Percentiles rank a stretch among this genome's conserved stretches.
These are phyloP conservation scores for Pseudogymnoascus sp. DNA, from an alignment of 2,329 filamentous ascomycete species.

Conservation along the genomic window DNA sequence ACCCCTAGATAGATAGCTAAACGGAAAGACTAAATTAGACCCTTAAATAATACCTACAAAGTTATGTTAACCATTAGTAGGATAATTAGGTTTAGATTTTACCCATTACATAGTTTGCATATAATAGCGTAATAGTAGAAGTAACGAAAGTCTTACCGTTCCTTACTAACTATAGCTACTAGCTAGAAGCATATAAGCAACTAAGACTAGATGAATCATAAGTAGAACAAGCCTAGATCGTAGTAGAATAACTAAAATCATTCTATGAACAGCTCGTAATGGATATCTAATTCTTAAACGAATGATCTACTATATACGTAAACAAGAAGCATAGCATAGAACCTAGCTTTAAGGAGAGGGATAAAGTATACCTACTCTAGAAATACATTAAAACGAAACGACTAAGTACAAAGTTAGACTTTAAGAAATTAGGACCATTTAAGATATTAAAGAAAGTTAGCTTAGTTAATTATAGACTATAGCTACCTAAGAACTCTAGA, in stretches of 20 bases:
- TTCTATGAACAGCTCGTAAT: not conserved
- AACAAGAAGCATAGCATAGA: not conserved
- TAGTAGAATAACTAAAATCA: no score
- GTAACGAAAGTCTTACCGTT: not conserved
- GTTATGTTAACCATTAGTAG: constrained; percentile 11
- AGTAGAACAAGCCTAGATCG: not conserved
- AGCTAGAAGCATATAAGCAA: not conserved
- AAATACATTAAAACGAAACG: not conserved
- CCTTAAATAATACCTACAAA: constrained; percentile 9
- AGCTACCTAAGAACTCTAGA: not conserved
- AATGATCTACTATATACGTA: not conserved
- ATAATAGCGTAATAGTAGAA: constrained; percentile 6
- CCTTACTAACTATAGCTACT: constrained; percentile 9
- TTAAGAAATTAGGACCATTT: not conserved
- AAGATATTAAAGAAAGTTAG: not conserved
- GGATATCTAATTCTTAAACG: not conserved
- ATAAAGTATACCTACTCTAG: not conserved
- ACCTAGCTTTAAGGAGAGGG: not conserved
- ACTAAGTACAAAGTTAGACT: not conserved
- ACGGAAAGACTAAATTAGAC: constrained; percentile 9
- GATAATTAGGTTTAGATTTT: constrained; percentile 9
- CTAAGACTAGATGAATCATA: not conserved
- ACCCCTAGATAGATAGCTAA: constrained; percentile 10
- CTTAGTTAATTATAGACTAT: not conserved
- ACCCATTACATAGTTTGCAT: constrained; percentile 9